A percentile compares a stretch with the other conserved stretches of the same genome.
Evolutionary conservation across 164 flowering plant species (phyloP).

Genomic region (Vitis amurensis): DNA sequence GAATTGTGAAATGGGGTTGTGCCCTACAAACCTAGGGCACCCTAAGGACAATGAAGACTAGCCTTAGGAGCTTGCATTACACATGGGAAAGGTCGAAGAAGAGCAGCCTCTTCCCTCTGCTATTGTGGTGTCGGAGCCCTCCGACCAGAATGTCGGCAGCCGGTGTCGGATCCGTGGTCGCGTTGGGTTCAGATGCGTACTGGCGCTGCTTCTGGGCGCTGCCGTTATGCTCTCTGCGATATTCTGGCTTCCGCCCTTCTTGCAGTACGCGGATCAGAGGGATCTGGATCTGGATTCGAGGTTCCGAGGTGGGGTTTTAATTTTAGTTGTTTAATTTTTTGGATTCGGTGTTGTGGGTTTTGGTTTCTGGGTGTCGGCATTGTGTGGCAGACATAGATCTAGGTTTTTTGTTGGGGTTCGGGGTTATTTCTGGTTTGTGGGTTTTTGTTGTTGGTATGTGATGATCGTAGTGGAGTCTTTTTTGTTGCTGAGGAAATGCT

Average conservation of each 20-base stretch:
- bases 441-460: not conserved
- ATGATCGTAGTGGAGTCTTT: not conserved
- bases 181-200: slow-evolving; percentile 50
- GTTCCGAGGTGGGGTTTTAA: slow-evolving; percentile 39
- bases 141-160: slow-evolving; percentile 5
- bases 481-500: slow-evolving; percentile 7
- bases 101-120: slow-evolving; percentile 12
- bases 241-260: slow-evolving; percentile 78
- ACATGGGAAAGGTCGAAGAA: slow-evolving; percentile 35
- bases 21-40: no score
- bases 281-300: slow-evolving; percentile 59
- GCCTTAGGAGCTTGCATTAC: no score
- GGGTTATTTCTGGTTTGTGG: not conserved
- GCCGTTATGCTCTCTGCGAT: slow-evolving; percentile 69
- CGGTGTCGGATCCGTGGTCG: slow-evolving; percentile 23
- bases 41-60: no score
- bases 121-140: not conserved
- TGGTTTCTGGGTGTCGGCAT: slow-evolving; percentile 11
- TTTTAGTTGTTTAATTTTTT: not conserved
- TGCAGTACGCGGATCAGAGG: slow-evolving; percentile 34
- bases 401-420: not conserved
- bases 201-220: slow-evolving; percentile 49
- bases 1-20: no score
- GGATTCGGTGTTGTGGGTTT: slow-evolving; percentile 7
- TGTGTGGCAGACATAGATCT: slow-evolving; percentile 5